phyloP scores from a whole-genome alignment of 1,284 basidiomycete species.

The Cerrena zonata region DNA sequence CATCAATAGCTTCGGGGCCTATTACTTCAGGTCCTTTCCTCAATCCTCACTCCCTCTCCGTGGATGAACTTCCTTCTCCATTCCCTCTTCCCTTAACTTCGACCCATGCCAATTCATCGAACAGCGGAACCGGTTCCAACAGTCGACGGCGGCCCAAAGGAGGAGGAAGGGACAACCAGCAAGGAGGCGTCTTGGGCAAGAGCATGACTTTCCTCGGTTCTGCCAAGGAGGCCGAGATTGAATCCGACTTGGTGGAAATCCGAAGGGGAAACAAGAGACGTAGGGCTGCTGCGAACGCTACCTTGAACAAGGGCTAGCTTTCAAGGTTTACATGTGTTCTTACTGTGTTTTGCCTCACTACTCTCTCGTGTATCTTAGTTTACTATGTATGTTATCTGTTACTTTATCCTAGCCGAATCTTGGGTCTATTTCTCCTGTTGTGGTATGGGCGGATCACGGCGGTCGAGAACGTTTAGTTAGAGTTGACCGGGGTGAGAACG shows the following conservation, averaged over 20 bases:
- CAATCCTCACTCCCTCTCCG: slow-evolving; percentile 73
- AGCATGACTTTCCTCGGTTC: slow-evolving; percentile 47
- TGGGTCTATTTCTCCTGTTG: no score
- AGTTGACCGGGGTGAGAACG: not conserved
- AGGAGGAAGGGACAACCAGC: slow-evolving; percentile 41
- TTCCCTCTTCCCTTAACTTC: slow-evolving; percentile 70
- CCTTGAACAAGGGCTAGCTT: not conserved
- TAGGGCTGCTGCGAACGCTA: slow-evolving; percentile 39
- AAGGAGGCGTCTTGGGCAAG: slow-evolving; percentile 61
- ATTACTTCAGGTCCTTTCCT: slow-evolving; percentile 62
- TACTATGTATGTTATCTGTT: not conserved
- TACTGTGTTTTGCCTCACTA: not conserved
- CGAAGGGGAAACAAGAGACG: slow-evolving; percentile 66
- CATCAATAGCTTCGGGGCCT: slow-evolving; percentile 39
- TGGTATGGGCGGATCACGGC: no score
- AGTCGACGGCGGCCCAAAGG: slow-evolving; percentile 51
- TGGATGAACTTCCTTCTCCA: slow-evolving; percentile 76
- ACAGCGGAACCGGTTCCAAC: slow-evolving; percentile 32
- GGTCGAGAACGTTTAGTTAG: not conserved
- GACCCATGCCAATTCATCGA: slow-evolving; percentile 28
- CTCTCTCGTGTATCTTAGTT: not conserved
- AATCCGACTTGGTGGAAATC: slow-evolving; percentile 70
- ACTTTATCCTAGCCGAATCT: not conserved
- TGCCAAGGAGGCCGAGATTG: slow-evolving; percentile 63
- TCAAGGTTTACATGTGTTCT: not conserved